Evolutionary conservation across 2,329 filamentous ascomycete genomes (phyloP).

Genomic region (Penicillium concentricum): DNA sequence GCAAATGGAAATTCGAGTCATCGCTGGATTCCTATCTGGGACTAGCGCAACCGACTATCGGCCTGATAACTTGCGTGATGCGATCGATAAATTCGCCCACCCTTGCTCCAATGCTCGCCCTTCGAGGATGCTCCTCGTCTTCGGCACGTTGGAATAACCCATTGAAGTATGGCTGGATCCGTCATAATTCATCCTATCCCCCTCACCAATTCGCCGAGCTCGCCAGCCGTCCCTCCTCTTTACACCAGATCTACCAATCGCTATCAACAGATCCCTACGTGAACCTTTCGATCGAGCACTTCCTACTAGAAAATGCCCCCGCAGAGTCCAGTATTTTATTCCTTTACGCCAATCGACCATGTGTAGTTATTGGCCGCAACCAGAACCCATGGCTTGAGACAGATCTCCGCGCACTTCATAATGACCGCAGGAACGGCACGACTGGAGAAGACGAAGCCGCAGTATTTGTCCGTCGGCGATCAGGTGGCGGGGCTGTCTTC

Average conservation of each 20-base stretch:
- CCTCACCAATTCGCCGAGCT: slow-evolving; percentile 35
- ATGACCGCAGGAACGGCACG: slow-evolving; percentile 26
- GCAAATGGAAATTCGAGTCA: slow-evolving; percentile 22
- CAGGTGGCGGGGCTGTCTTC: slow-evolving; percentile 89
- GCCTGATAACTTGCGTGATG: slow-evolving; percentile 8
- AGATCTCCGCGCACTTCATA: slow-evolving; percentile 65
- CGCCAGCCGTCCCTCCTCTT: slow-evolving; percentile 33
- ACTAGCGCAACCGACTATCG: slow-evolving; percentile 30
- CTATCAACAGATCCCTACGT: slow-evolving; percentile 71
- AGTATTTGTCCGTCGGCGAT: slow-evolving; percentile 75
- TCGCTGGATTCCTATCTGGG: slow-evolving; percentile 23
- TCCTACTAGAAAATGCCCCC: slow-evolving; percentile 73
- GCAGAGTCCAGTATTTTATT: slow-evolving; percentile 75
- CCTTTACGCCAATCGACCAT: slow-evolving; percentile 83
- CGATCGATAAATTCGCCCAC: not conserved
- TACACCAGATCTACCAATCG: slow-evolving; percentile 68
- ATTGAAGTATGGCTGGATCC: slow-evolving; percentile 5
- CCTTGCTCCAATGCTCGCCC: slow-evolving; percentile 28
- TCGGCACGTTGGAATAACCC: slow-evolving; percentile 10
- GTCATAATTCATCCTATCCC: slow-evolving; percentile 33
- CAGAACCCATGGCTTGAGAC: slow-evolving; percentile 97
- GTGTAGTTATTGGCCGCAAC: slow-evolving; percentile 89
- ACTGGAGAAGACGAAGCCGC: slow-evolving; percentile 37
- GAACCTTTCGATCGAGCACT: slow-evolving; percentile 93
- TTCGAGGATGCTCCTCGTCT: slow-evolving; percentile 2